phyloP scores from a whole-genome alignment of 192 early-diverging fungal species.

The Entophlyctis luteolus region DNA sequence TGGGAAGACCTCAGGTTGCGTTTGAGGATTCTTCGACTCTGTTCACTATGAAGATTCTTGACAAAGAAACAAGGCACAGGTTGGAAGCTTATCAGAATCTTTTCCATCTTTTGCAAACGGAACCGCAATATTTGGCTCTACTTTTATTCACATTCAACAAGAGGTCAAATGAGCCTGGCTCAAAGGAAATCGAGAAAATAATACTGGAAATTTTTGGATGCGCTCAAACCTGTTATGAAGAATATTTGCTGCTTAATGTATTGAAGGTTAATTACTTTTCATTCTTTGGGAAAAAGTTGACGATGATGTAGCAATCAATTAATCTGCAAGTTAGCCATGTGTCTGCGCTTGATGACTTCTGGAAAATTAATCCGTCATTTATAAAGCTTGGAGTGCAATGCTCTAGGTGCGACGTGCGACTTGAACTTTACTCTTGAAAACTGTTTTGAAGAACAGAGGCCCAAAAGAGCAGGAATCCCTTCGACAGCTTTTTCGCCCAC shows the following conservation, averaged over 20 bases:
- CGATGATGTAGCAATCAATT: constrained; percentile 52
- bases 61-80: constrained; percentile 78
- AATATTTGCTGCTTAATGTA: constrained; percentile 90
- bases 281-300: neutral
- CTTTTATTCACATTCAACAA: constrained; percentile 88
- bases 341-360: constrained; percentile 79
- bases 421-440: neutral
- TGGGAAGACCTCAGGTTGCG: neutral
- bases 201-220: constrained; percentile 94
- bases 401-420: constrained; percentile 57
- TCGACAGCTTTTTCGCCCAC: constrained; percentile 73
- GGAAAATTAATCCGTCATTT: constrained; percentile 93
- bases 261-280: constrained; percentile 63
- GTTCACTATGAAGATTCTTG: constrained; percentile 71
- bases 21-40: constrained; percentile 31
- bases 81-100: constrained; percentile 86
- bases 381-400: constrained; percentile 95
- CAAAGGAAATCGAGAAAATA: constrained; percentile 82
- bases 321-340: constrained; percentile 86
- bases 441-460: constrained; percentile 52
- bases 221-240: constrained; percentile 93
- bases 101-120: constrained; percentile 95
- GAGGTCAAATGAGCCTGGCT: constrained; percentile 58
- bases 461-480: constrained; percentile 93
- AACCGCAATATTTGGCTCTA: constrained; percentile 84